Evolutionary conservation across 768 basidiomycete genomes (phyloP), one percentile per base, ranked within the genome.

Genomic region (Neoboletus subvelutipes): DNA sequence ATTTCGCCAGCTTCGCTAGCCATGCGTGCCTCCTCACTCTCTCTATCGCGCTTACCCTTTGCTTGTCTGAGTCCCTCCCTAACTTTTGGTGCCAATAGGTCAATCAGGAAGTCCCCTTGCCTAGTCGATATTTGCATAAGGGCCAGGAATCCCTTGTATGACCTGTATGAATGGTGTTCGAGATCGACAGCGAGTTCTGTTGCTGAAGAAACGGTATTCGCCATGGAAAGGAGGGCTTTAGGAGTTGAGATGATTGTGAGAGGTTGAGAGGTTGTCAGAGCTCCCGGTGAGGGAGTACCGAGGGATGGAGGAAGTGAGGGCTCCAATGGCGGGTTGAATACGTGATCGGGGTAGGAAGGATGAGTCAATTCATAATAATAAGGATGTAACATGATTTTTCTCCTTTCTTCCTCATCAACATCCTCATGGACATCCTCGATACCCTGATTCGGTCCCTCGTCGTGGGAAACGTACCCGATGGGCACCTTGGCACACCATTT

Each of bases 111-210:
- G 69, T 99, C 96, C 57, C 84, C 80, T 7, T 85, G 80, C 52
- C 94, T 75, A 10, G 90, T 93, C 63, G 90, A 90, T 57, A 95
- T 81, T 70, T 96, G 94, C 86, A 98, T 96, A 54, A 99, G 75
- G 67, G 94, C 97, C 26, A 97, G 79, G 65, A 98, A 93, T 2
- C 97, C 96, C 12, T 73, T 71, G 69, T 89, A 98, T 5, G 88
- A 85, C 37, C 94, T 81, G 64, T 89, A 91, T 59, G 83, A 88
- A 77, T 98, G 94, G 68, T 98, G 90, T 73, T 99, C 96, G 29
- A 99, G 76, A 73, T 99, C 97, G 26, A 99, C 80, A 0, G 97
- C 96, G 52, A 98, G 85, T 71, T 96, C 94, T 26, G 73, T 74
- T n/a, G 78, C 80, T 6, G 70, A 67, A 28, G 81, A 80, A n/a